Evolutionary conservation across 2,329 filamentous ascomycete genomes (phyloP).

Genomic region (Akanthomyces lecanii): DNA sequence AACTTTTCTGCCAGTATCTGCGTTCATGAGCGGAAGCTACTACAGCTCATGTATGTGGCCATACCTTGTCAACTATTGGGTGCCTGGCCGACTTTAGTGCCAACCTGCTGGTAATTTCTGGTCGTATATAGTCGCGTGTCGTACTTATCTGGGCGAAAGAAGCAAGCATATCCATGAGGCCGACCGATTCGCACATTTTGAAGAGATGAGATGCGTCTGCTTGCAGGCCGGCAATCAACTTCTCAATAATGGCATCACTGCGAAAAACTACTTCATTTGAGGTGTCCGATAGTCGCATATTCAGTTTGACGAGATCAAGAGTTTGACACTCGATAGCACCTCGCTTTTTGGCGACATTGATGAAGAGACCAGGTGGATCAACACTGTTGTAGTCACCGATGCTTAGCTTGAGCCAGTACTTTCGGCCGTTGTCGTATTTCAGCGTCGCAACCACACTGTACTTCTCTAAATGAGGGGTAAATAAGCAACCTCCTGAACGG

Average conservation of each 20-base stretch:
- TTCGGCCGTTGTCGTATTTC: slow-evolving; percentile 71
- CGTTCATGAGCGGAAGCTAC: neutral
- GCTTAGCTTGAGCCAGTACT: slow-evolving; percentile 72
- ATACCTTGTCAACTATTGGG: slow-evolving; percentile 68
- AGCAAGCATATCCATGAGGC: slow-evolving; percentile 79
- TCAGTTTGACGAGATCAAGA: slow-evolving; percentile 75
- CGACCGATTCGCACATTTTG: slow-evolving; percentile 79
- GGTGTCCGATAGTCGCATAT: slow-evolving; percentile 70
- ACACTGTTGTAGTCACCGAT: slow-evolving; percentile 58
- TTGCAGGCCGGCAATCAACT: slow-evolving; percentile 69
- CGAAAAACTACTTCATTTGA: slow-evolving; percentile 79
- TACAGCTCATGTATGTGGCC: neutral
- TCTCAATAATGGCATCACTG: slow-evolving; percentile 72
- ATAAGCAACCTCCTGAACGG: neutral
- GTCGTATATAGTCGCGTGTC: slow-evolving; percentile 55
- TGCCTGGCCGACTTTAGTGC: slow-evolving; percentile 73
- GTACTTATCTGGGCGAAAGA: slow-evolving; percentile 73
- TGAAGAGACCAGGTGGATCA: slow-evolving; percentile 62
- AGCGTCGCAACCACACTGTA: slow-evolving; percentile 60
- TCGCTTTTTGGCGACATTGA: slow-evolving; percentile 71
- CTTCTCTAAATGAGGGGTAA: slow-evolving; percentile 37
- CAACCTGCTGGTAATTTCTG: slow-evolving; percentile 63
- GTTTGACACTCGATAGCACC: slow-evolving; percentile 85
- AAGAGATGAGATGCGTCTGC: slow-evolving; percentile 70
- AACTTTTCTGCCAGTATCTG: slow-evolving; percentile 63